Evolutionary conservation across 2,329 filamentous ascomycete genomes (phyloP).

Genomic region (Aureobasidium zeae): DNA sequence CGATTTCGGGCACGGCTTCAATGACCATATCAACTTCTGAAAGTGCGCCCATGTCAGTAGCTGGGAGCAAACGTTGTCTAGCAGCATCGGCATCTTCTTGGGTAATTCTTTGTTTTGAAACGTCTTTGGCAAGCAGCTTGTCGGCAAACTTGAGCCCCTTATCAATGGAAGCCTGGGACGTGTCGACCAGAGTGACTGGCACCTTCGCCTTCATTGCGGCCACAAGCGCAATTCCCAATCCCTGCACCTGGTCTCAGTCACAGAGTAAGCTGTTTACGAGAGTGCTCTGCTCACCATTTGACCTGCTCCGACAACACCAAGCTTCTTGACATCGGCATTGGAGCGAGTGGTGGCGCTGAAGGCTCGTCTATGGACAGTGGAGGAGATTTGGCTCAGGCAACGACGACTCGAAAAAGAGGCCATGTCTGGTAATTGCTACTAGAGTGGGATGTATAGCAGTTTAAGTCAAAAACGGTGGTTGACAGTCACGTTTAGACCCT

Average conservation of each 20-base stretch:
- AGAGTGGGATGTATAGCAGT: not conserved
- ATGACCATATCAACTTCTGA: slow-evolving; percentile 91
- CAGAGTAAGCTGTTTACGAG: slow-evolving; percentile 10
- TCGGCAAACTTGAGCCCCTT: slow-evolving; percentile 89
- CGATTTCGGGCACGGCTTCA: slow-evolving; percentile 91
- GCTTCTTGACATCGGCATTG: slow-evolving; percentile 57
- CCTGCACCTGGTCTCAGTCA: slow-evolving; percentile 45
- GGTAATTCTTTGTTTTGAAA: slow-evolving; percentile 76
- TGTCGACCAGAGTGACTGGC: slow-evolving; percentile 79
- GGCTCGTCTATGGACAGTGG: not conserved
- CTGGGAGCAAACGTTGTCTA: slow-evolving; percentile 58
- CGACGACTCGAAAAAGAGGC: not conserved
- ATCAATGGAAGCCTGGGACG: slow-evolving; percentile 70
- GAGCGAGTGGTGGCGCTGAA: slow-evolving; percentile 56
- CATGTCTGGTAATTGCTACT: not conserved
- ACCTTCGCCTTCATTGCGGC: slow-evolving; percentile 76
- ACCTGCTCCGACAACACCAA: slow-evolving; percentile 88
- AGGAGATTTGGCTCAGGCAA: not conserved
- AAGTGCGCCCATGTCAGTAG: slow-evolving; percentile 66
- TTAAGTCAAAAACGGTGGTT: not conserved
- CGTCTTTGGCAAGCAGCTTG: slow-evolving; percentile 87
- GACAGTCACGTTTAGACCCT: slow-evolving; percentile 5
- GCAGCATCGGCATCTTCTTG: slow-evolving; percentile 69
- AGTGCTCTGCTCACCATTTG: slow-evolving; percentile 63
- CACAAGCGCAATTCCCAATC: slow-evolving; percentile 89